Evolutionary conservation across 2,329 filamentous ascomycete genomes (phyloP), one percentile per base, ranked within the genome.

Genomic region (Purpureocillium takamizusanense): DNA sequence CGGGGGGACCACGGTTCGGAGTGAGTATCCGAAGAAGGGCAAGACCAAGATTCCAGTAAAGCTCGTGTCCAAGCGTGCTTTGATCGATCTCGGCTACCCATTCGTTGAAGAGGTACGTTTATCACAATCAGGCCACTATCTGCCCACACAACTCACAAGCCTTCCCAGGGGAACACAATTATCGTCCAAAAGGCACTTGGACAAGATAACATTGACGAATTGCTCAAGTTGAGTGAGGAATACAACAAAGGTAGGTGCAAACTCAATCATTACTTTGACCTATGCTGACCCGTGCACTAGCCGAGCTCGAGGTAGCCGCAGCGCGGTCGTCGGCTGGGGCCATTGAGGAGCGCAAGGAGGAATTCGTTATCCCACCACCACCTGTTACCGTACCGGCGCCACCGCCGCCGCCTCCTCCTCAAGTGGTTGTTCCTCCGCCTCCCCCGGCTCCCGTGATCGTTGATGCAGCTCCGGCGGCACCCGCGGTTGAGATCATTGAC

Each of bases 181-280:
- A 76, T 95, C 37, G 79, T 97, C 27, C 78, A 84, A 49, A 83
- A 86, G 54, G 89, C 90, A 9, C 72, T 97, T 5, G 85, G 86
- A 13, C 89, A 94, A 51, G 79, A 90, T 14, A 87, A 95, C 51
- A 95, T 95, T 46, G 88, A 95, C 50, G 84, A 94, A 52, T 72
- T 95, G 33, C 83, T 95, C 51, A 82, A 78, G 51, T 69, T 88
- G 36, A 94, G 86, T 59, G 84, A 88, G 52, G 78, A 83, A 25
- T 88, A 86, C 61, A 80, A 74, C 54, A 73, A 74, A 53, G 68
- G 73, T 76, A 51, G 53, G 45, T 46, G 12, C 36, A 42, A 12
- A 12, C 7, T 6, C 7, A 13, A 12, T 7, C 7, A 7, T 4
- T 14, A 30, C 7, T 6, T 12, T 12, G 28, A 13, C 11, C 6